These are phyloP conservation scores for Colletotrichum gigasporum DNA, from an alignment of 2,329 filamentous ascomycete genomes.

Conservation along the genomic window DNA sequence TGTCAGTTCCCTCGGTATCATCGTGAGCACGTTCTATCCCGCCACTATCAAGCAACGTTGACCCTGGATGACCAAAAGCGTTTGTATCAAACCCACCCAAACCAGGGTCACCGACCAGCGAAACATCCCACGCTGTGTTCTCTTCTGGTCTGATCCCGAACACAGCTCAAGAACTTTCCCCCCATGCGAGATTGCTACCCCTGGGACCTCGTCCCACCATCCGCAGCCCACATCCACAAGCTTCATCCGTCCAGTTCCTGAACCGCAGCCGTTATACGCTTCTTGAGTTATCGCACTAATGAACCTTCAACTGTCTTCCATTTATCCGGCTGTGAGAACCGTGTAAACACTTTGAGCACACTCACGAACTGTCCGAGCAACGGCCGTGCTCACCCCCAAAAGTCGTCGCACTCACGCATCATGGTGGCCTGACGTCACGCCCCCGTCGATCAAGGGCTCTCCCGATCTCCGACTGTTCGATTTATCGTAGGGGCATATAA, in stretches of 20 bases:
- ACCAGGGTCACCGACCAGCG: neutral
- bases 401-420: conserved; percentile 3
- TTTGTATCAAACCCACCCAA: neutral
- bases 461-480: conserved; percentile 2
- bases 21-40: neutral
- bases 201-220: neutral
- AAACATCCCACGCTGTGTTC: neutral
- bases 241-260: neutral
- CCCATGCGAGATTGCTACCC: conserved; percentile 9
- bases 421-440: conserved; percentile 30
- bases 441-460: neutral
- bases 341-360: neutral
- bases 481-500: conserved; percentile 4
- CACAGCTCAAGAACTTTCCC: neutral
- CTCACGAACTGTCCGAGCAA: conserved; percentile 5
- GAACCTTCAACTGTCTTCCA: neutral
- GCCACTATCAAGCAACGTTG: neutral
- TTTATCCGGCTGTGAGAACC: neutral
- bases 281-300: neutral
- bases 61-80: neutral
- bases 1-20: neutral
- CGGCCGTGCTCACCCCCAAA: neutral
- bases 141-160: conserved; percentile 7
- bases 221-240: neutral
- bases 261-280: neutral